phyloP scores from a whole-genome alignment of 2,329 filamentous ascomycete species.

The Lojkania enalia region DNA sequence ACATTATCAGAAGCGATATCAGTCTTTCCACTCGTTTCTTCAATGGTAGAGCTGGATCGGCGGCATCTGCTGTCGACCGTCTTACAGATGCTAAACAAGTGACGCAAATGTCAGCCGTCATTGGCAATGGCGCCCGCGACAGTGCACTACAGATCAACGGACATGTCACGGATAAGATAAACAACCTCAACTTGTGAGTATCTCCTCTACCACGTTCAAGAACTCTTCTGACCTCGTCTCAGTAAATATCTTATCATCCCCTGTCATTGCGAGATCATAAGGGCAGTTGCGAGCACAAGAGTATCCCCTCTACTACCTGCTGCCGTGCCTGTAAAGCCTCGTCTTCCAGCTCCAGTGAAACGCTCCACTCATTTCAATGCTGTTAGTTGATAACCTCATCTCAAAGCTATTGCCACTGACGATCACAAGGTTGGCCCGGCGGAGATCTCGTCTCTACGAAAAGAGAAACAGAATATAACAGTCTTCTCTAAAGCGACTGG shows the following conservation, averaged over 20 bases:
- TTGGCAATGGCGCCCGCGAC: slow-evolving; percentile 2
- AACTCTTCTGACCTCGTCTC: slow-evolving; percentile 2
- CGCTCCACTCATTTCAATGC: slow-evolving; percentile 2
- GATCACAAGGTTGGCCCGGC: slow-evolving; percentile 1
- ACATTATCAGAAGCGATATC: slow-evolving; percentile 2
- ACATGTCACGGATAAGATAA: slow-evolving; percentile 4
- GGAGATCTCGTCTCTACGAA: slow-evolving; percentile 2
- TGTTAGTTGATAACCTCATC: slow-evolving; percentile 1
- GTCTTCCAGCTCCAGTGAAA: slow-evolving; percentile 2
- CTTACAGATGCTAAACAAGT: slow-evolving; percentile 2
- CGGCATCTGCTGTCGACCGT: slow-evolving; percentile 1
- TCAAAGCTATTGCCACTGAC: slow-evolving; percentile 3
- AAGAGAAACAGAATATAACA: slow-evolving; percentile 3
- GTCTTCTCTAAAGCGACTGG: slow-evolving; percentile 1
- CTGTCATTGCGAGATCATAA: slow-evolving; percentile 2
- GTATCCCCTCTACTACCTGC: slow-evolving; percentile 1
- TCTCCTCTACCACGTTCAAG: slow-evolving; percentile 3
- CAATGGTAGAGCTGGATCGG: slow-evolving; percentile 1
- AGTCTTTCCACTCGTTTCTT: slow-evolving; percentile 3
- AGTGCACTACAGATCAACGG: slow-evolving; percentile 2
- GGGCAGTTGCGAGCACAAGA: slow-evolving; percentile 1
- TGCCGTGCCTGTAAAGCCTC: slow-evolving; percentile 3
- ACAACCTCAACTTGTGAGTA: slow-evolving; percentile 2
- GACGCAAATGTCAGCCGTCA: slow-evolving; percentile 1
- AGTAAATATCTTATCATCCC: slow-evolving; percentile 4